Base-by-base conservation (phyloP, 2,329 filamentous ascomycete species). In the Neofusicoccum laricinum region DNA sequence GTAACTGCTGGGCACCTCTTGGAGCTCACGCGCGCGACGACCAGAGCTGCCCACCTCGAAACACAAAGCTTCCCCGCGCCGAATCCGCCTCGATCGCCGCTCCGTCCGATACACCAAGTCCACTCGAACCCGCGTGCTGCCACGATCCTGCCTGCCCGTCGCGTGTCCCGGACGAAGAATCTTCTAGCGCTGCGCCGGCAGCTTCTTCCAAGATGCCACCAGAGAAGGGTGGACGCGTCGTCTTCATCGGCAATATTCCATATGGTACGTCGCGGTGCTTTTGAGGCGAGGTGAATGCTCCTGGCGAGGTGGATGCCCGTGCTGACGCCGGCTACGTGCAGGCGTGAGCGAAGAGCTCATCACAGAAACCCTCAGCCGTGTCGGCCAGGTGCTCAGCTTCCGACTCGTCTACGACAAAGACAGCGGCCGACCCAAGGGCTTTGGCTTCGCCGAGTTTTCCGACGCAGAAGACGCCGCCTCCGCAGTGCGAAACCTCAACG, bases 311-410 rank as follows among this genome's bases (percentile, higher is more conserved):
- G 58, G 11, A 32, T n/a, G 53, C 25, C 40, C 14, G 50, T 17
- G 30, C 66, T 72, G 64, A 67, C 64, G 46, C 36, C 25, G 25
- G 7, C 7, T 30, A 19, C 30, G 25, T 15, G 4, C 72, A 97
- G 93, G 94, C 68, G 88, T 97, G 68, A 96, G 93, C 34, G 95
- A 99, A 80, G 93, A 98, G 76, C 91, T 97, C 76, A 97, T 99
- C 71, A 90, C 90, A 74, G 92, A 97, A 71, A 96, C 96, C 66
- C 96, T 98, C 77, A 91, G 89, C 75, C 90, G 90, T 68, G 93
- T 91, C 61, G 95, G 95, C 65, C 91, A 93, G 69, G 94, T 98
- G 1, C 84, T 96, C 65, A 94, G 91, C 75, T 98, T 98, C 76
- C 88, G 94, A 61, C 85, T 98, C 55, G 94, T 98, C 68, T 96